Percentiles rank a stretch among this genome's conserved stretches.
Conservation (phyloP, 352 stramenopile species). For the Pythium aphanidermatum region DNA sequence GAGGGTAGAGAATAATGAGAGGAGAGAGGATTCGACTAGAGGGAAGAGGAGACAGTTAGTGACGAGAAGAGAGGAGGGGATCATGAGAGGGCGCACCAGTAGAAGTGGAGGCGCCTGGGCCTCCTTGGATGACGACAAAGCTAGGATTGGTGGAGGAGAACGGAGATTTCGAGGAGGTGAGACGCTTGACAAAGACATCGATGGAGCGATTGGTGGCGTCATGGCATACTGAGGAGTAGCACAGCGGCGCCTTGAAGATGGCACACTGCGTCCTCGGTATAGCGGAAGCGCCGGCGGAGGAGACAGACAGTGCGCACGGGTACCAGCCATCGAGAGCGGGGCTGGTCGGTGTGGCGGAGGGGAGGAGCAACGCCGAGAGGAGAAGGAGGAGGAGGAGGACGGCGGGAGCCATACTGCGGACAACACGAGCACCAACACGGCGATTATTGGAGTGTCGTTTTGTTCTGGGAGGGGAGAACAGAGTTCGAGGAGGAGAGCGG, state of each 20-base stretch:
- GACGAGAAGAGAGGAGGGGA: no score
- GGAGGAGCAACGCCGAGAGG: no score
- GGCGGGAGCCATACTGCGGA: no score
- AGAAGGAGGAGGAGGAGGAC: no score
- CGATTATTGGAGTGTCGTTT: no score
- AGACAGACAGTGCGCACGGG: neutral
- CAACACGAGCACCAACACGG: no score
- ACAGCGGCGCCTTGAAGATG: neutral
- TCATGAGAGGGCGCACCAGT: neutral
- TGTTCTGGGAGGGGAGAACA: no score
- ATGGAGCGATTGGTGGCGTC: neutral
- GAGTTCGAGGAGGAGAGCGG: no score
- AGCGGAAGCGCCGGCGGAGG: neutral
- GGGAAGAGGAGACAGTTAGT: no score
- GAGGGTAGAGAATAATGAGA: neutral
- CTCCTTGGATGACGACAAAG: slow-evolving; percentile 3
- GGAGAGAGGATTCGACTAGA: neutral
- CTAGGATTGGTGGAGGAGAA: neutral
- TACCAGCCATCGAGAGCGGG: neutral
- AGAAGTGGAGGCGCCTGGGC: neutral
- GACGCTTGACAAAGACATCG: slow-evolving; percentile 4
- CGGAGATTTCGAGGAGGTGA: neutral
- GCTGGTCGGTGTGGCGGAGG: no score
- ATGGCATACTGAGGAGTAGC: neutral
- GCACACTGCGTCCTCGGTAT: neutral